Evolutionary conservation across 2,329 filamentous ascomycete genomes (phyloP).

Genomic region (Fusarium metavorans): DNA sequence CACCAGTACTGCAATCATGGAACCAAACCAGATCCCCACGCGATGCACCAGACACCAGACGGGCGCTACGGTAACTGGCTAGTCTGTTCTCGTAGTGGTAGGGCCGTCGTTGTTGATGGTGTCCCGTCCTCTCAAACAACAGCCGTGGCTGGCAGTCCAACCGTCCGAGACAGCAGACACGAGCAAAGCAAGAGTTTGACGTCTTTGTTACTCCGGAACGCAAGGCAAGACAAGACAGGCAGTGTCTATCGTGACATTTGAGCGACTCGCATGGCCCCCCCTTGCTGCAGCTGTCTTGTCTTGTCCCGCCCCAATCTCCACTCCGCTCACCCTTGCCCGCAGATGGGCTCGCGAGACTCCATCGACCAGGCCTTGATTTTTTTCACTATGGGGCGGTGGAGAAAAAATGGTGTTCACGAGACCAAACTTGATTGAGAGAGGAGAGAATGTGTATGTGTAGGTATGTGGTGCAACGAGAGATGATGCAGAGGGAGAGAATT

Average conservation of each 20-base stretch:
- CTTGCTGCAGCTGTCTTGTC: constrained; percentile 15
- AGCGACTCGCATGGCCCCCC: background rate
- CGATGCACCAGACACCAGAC: constrained; percentile 13
- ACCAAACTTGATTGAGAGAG: constrained; percentile 17
- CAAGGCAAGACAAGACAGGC: background rate
- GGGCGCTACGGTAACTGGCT: constrained; percentile 11
- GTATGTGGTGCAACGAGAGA: constrained; percentile 4
- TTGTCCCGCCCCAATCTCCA: constrained; percentile 24
- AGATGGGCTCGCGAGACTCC: background rate
- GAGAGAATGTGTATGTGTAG: background rate
- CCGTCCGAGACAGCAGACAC: background rate
- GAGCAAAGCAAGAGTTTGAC: background rate
- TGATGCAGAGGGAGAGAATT: background rate
- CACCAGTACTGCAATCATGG: background rate
- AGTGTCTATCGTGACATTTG: constrained; percentile 7
- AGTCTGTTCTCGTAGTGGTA: constrained; percentile 20
- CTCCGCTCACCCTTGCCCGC: constrained; percentile 21
- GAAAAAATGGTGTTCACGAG: constrained; percentile 27
- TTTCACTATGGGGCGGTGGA: constrained; percentile 30
- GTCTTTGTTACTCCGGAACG: constrained; percentile 5
- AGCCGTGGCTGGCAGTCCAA: constrained; percentile 14
- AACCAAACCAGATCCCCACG: background rate
- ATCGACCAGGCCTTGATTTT: constrained; percentile 21
- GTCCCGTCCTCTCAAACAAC: background rate
- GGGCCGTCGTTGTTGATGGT: background rate